Evolutionary conservation across 1,284 basidiomycete species (phyloP), one percentile per base, ranked within the genome.

Genomic region (Cutaneotrichosporon mucoides): DNA sequence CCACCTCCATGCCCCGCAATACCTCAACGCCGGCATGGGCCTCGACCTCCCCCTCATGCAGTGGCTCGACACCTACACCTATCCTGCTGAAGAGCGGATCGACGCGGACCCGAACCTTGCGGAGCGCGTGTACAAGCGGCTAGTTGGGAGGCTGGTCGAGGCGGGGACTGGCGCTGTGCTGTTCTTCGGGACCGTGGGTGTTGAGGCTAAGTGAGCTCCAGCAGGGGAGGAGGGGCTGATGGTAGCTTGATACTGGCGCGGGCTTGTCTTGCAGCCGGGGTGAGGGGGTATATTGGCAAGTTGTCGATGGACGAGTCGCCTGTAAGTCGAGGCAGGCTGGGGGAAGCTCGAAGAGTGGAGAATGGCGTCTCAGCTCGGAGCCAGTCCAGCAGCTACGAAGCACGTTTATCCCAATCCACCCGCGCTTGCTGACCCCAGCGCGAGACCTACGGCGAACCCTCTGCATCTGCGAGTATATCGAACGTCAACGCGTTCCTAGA

Each of bases 1-100:
- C 7, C 90, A 92, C 71, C 81, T 92, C 0, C 90, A 93, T 71
- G 89, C 89, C 0, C 88, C 90, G 2, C 90, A 92, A 71, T 91
- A 88, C 71, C 81, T 91, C 42, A 92, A 91, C 63, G 87, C 89
- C 62, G 90, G 90, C 3, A 90, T 85, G 5, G 90, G 90, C 0
- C 81, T 92, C 6, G 88, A 92, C 70, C 81, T 90, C 4, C 88
- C 90, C 0, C 78, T 93, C 41, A 87, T 92, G 85, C 76, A 88
- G 68, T 92, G 90, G 90, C 80, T 91, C 5, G 81, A 88, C 58
- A 81, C 82, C 46, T 90, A 89, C 66, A 85, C 88, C 1, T 90
- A 88, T 72, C 84, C 85, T 64, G 87, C 89, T 0, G 90, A 92
- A 71, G 85, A 88, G 66, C 70, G 83, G 33, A 80, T 92, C 5